Percentiles rank a stretch among this genome's conserved stretches.
Conservation (phyloP, 495 filamentous ascomycete genomes). For the Chaetomium tenue region DNA sequence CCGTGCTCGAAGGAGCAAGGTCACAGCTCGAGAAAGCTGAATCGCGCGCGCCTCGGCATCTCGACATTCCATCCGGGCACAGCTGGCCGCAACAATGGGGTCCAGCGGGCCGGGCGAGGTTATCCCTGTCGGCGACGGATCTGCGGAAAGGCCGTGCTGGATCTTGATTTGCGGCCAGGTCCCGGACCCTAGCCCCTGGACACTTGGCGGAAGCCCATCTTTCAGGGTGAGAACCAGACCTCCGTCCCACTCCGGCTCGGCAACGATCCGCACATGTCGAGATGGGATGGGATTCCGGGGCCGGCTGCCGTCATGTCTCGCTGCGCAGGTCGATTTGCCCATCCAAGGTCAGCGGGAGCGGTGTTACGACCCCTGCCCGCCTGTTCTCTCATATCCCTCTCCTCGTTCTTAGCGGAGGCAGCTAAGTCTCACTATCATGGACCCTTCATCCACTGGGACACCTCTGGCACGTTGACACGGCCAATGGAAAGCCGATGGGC, state of each 20-base stretch:
- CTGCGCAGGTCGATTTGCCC: background rate
- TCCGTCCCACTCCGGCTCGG: slow-evolving; percentile 2
- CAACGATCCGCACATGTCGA: slow-evolving; percentile 1
- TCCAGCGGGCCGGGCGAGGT: background rate
- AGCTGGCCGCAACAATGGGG: slow-evolving; percentile 7
- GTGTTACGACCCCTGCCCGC: too few relatives aligned
- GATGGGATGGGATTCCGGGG: background rate
- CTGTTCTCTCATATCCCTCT: too few relatives aligned
- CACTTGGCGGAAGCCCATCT: slow-evolving; percentile 1
- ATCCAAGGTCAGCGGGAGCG: too few relatives aligned
- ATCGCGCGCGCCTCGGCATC: slow-evolving; percentile 6
- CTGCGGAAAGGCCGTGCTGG: slow-evolving; percentile 19
- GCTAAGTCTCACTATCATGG: too few relatives aligned
- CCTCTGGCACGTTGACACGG: background rate
- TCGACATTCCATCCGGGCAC: slow-evolving; percentile 2
- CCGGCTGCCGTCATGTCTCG: background rate
- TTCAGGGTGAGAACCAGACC: slow-evolving; percentile 8
- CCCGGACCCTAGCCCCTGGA: slow-evolving; percentile 21
- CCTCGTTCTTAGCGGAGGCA: too few relatives aligned
- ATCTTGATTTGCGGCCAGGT: slow-evolving; percentile 34
- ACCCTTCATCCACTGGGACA: too few relatives aligned
- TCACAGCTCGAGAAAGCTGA: background rate
- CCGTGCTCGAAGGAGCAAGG: background rate
- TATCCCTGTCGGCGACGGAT: slow-evolving; percentile 8
- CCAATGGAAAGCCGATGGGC: background rate